These are phyloP conservation scores for Amylostereum areolatum DNA, from an alignment of 1,284 basidiomycete species.

Conservation along the genomic window DNA sequence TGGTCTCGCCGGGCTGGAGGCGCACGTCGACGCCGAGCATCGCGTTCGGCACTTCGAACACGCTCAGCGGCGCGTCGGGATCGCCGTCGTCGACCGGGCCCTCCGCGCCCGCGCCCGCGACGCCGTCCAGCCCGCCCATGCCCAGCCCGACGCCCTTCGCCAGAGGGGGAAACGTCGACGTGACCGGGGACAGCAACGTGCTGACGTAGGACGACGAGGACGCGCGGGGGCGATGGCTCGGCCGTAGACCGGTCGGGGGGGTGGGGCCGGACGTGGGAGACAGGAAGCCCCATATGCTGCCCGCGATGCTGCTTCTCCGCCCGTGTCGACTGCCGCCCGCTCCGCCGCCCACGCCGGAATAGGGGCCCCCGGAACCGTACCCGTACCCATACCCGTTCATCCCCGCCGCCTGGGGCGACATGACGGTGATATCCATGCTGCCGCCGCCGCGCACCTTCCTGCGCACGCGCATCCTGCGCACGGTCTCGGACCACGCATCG, in stretches of 20 bases:
- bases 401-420: slow-evolving; percentile 21
- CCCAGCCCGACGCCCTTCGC: slow-evolving; percentile 14
- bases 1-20: slow-evolving; percentile 74
- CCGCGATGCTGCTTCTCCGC: slow-evolving; percentile 27
- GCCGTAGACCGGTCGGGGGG: slow-evolving; percentile 10
- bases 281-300: slow-evolving; percentile 52
- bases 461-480: slow-evolving; percentile 44
- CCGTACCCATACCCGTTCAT: neutral
- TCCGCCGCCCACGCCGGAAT: slow-evolving; percentile 7
- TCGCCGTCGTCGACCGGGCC: slow-evolving; percentile 29
- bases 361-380: slow-evolving; percentile 6
- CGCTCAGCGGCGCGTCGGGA: slow-evolving; percentile 68
- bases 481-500: slow-evolving; percentile 27
- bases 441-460: slow-evolving; percentile 63
- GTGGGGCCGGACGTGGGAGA: slow-evolving; percentile 20
- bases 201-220: slow-evolving; percentile 23
- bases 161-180: slow-evolving; percentile 9
- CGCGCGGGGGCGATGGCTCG: slow-evolving; percentile 17
- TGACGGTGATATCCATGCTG: slow-evolving; percentile 66
- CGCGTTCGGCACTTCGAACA: slow-evolving; percentile 75
- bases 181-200: slow-evolving; percentile 16
- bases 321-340: slow-evolving; percentile 19
- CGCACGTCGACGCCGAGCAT: slow-evolving; percentile 81
- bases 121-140: slow-evolving; percentile 19
- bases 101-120: slow-evolving; percentile 29